Evolutionary conservation across 177 flowering plant species (phyloP), one percentile per base, ranked within the genome.

Genomic region (Viscum album): DNA sequence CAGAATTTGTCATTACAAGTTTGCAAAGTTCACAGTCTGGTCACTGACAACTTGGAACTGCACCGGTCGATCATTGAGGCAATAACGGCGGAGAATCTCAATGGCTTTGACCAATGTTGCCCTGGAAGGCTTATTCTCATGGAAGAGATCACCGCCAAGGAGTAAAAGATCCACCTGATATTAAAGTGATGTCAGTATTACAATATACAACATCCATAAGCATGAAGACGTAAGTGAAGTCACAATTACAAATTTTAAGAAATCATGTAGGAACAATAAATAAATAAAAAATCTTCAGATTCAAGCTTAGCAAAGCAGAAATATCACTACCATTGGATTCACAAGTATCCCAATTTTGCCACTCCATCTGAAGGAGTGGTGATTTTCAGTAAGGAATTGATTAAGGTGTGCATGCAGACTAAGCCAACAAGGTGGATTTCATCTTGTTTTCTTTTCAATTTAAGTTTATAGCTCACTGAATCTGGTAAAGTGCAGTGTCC

Each of bases 41-140:
- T 95, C 97, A 63, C 99, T 95, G 71, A 95, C 99, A 81, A 92
- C 97, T 89, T 95, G 94, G 79, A 95, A 95, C 76, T 86, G 90
- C 74, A 95, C 92, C 31, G 99, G 97, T 60, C 58, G 84, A 79
- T 95, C 97, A 77, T 84, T 85, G 50, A 95, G 90, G 76, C 97
- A 88, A 77, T 92, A 79, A 2, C 88, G 92, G 5, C 97, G 89
- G 36, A 95, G 97, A 73, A 92, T 95, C 82, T 95, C 97, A 72
- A 92, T 92, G 67, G 92, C 75, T 77, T 85, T 90, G 56, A 95
- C 94, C 64, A 95, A 78, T 58, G 99, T 90, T 58, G 96, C 70
- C 79, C 97, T 84, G 33, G 99, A 92, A 64, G 99, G 99, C 78
- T 95, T 95, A 73, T 95, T 92, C 83, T 95, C 99, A 79, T 95